These are phyloP conservation scores for Plasmodium billcollinsi DNA, from an alignment of 169 alveolate genomes.

Conservation along the genomic window DNA sequence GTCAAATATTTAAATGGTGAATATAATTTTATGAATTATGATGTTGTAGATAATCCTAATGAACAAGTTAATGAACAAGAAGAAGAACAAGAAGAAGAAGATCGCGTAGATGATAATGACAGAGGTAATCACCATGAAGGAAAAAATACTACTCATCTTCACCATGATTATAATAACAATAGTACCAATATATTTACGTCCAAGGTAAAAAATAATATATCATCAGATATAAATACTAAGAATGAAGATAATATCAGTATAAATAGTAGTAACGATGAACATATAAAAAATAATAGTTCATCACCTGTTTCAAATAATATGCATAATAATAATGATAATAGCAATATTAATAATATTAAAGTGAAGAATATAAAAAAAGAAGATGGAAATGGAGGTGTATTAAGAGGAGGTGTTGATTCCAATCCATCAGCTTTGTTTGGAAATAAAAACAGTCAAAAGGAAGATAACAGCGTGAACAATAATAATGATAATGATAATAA, in stretches of 20 bases:
- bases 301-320: not conserved
- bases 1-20: constrained; percentile 86
- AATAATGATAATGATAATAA: no score
- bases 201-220: constrained; percentile 1
- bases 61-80: constrained; percentile 69
- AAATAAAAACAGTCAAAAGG: no score
- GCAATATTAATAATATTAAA: no score
- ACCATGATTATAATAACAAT: constrained; percentile 9
- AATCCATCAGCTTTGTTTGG: no score
- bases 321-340: not conserved
- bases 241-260: not conserved
- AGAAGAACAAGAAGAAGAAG: constrained; percentile 33
- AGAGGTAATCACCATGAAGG: not conserved
- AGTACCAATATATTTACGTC: constrained; percentile 12
- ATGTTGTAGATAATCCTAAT: constrained; percentile 39
- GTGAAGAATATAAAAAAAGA: no score
- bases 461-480: no score
- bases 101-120: not conserved
- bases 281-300: no score
- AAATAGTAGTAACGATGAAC: not conserved
- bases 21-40: constrained; percentile 76
- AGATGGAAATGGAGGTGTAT: no score
- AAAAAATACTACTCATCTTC: no score
- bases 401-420: no score
- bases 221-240: not conserved